Percentiles rank a stretch among this genome's conserved stretches.
phyloP scores from a whole-genome alignment of 345 rosid genomes.

The Salix caprea region DNA sequence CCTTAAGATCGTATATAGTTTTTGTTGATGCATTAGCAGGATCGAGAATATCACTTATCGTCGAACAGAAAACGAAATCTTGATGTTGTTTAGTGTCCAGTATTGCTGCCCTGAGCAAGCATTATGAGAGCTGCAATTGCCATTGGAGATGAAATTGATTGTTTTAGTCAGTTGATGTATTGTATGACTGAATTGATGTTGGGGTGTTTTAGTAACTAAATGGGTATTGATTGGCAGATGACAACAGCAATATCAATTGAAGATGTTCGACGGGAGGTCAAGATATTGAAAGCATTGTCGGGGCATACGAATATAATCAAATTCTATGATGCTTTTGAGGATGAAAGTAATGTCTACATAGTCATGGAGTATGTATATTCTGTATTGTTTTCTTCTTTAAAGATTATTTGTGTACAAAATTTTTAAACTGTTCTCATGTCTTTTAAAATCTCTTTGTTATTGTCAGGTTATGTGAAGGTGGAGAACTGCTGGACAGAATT shows the following conservation, averaged over 20 bases:
- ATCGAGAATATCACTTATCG: too few species aligned
- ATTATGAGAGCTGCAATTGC: not conserved
- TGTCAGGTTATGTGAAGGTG: conserved; percentile 90
- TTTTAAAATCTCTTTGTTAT: not conserved
- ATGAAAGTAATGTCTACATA: conserved; percentile 59
- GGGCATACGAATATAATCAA: conserved; percentile 71
- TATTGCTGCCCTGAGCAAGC: not conserved
- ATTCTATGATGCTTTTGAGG: conserved; percentile 77
- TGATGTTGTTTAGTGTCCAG: not conserved
- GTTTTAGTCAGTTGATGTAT: not conserved
- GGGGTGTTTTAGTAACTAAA: conserved; percentile 7
- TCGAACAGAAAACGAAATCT: not conserved
- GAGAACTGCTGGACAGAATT: conserved; percentile 86
- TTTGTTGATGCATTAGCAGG: too few species aligned
- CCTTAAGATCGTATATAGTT: too few species aligned
- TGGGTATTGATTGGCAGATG: conserved; percentile 56
- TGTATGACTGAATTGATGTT: not conserved
- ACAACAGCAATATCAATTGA: conserved; percentile 71
- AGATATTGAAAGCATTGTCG: conserved; percentile 67
- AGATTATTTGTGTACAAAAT: not conserved
- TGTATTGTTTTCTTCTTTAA: not conserved
- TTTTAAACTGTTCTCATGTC: not conserved
- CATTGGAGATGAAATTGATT: not conserved
- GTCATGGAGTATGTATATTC: conserved; percentile 72
- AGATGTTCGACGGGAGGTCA: conserved; percentile 90